These are phyloP conservation scores for Sextonia rubra DNA, from an alignment of 164 flowering plant genomes.

Conservation along the genomic window DNA sequence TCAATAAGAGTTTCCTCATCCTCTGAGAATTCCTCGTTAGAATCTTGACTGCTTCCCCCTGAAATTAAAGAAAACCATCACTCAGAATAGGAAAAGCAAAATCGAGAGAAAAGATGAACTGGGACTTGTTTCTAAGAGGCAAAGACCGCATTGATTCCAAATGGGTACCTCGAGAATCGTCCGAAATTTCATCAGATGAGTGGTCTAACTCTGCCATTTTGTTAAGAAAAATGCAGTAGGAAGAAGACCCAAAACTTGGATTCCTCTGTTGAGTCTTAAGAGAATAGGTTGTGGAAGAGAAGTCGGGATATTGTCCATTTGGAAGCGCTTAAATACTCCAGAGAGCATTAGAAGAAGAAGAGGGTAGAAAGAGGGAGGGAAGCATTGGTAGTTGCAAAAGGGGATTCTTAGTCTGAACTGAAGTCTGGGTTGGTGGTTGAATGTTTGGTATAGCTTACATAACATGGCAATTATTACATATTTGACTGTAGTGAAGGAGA, in stretches of 20 bases:
- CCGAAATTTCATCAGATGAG: neutral
- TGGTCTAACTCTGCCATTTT: neutral
- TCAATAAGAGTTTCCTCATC: slow-evolving; percentile 30
- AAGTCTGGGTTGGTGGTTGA: neutral
- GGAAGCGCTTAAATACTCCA: neutral
- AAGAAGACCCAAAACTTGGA: neutral
- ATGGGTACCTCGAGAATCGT: neutral
- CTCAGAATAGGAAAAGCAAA: neutral
- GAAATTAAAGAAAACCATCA: slow-evolving; percentile 2
- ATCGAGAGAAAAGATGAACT: neutral
- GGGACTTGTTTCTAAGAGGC: neutral
- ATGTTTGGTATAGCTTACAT: neutral
- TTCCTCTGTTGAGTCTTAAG: too few species aligned
- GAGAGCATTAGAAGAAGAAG: neutral
- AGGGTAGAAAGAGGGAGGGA: neutral
- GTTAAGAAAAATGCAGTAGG: neutral
- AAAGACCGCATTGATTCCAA: neutral
- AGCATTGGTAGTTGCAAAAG: neutral
- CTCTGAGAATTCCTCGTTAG: slow-evolving; percentile 23
- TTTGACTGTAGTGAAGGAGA: neutral
- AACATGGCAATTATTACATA: neutral
- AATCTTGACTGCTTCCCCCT: slow-evolving; percentile 18
- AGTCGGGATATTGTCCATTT: neutral
- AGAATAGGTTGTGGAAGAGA: neutral
- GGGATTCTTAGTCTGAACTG: neutral